Evolutionary conservation across 2,329 filamentous ascomycete species (phyloP), one percentile per base, ranked within the genome.

Genomic region (Aspergillus clavatus): DNA sequence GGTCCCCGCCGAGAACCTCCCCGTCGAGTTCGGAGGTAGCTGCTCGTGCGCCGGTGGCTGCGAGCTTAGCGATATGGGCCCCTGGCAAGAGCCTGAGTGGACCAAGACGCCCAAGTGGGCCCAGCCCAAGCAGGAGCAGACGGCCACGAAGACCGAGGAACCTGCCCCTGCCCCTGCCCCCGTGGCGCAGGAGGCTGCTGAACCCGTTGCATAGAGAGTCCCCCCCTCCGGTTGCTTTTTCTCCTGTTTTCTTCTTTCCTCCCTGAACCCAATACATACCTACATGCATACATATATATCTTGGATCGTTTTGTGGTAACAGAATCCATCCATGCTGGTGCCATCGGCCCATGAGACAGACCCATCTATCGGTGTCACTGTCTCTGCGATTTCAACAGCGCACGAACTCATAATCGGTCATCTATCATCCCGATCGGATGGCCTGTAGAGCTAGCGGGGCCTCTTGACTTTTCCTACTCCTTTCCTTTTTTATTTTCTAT

Each of bases 1-100:
- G 73, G 80, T 98, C 3, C 86, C 89, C 1, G 78, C 82, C 42
- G 90, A 96, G 78, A 96, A 95, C 73, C 77, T 98, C 50, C 93
- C 93, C 51, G 84, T 83, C 70, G 75, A 81, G 49, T 91, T 95
- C 59, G 93, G 93, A 53, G 93, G 93, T 50, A 76, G 70, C 31
- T 98, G 93, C 72, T 69, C 84, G 51, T 98, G 93, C 70, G 66
- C 75, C 26, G 88, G 87, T 47, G 90, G 89, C 51, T 98, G 93
- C 72, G 74, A 80, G 68, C 72, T 95, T 61, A 94, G 88, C 70
- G 90, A 98, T 67, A 83, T 83, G 50, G 93, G 93, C 42, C 93
- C 93, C 42, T 98, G 93, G 93, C 63, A 72, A 49, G 72, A 75
- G 49, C 46, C 67, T 5, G 57, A 74, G 54, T 75, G 69, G 69